Base-by-base conservation (phyloP, 495 filamentous ascomycete species). In the Aspergillus sclerotiicarbonarius region DNA sequence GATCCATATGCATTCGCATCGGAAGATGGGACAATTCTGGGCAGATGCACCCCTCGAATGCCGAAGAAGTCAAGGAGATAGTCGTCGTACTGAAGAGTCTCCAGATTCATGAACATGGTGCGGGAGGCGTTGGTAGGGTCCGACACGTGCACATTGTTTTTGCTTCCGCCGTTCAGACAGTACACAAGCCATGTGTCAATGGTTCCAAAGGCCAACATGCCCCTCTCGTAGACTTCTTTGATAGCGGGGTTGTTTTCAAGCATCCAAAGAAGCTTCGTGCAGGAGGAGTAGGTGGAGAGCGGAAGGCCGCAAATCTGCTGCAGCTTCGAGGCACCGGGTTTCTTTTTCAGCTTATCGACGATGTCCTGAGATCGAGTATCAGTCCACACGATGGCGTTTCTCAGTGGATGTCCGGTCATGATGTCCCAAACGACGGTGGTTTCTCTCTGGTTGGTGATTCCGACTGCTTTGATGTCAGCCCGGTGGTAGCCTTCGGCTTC, bases 91-190 rank as follows among this genome's bases (percentile, higher is more conserved):
- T 90, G 73, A n/a, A 95, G 72, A 1, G 86, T 91, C 59, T 87
- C 79, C 21, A 98, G 76, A 66, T 96, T 94, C 81, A 96, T 90
- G 72, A 97, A 96, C 93, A 96, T 97, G 39, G 93, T 98, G 52
- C 93, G 79, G 25, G 90, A 95, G 15, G 93, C 92, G 72, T 98
- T 98, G 43, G 92, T 96, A 31, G 87, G 83, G 72, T 98, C 93
- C 13, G 93, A 92, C 54, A 98, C 90, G 68, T 90, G 87, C 33
- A 94, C 68, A 54, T 85, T 82, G 31, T 84, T 84, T 12, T 78
- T 64, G 32, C 77, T 82, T 21, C 90, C 90, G 51, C 92, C 92
- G 62, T 96, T 97, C 57, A 98, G 82, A 65, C 87, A 85, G 72
- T 92, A 97, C 8, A 96, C 85, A 37, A 98, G 76, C 93, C 93